Conservation (phyloP, 352 stramenopile genomes). For the Globisporangium yorkense region DNA sequence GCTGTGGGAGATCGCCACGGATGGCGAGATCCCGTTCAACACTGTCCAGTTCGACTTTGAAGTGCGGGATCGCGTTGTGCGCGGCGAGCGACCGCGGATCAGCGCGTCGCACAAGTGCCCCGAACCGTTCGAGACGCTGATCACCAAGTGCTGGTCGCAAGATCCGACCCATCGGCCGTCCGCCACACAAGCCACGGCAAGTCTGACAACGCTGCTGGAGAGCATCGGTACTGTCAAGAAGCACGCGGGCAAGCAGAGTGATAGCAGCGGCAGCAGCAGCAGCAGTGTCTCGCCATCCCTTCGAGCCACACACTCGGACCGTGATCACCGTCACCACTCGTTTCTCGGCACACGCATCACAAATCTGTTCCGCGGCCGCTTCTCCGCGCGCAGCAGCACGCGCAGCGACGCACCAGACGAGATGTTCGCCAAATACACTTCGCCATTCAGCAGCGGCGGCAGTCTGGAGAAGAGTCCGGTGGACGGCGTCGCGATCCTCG, state of each 20-base stretch:
- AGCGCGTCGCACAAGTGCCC: constrained; percentile 28
- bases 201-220: constrained; percentile 51
- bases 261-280: constrained; percentile 29
- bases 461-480: constrained; percentile 9
- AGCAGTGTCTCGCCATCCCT: constrained; percentile 62
- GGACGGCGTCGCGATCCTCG: constrained; percentile 21
- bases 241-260: neutral
- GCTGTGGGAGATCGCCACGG: constrained; percentile 66
- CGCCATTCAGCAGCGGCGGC: constrained; percentile 24
- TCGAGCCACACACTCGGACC: constrained; percentile 25
- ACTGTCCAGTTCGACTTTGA: constrained; percentile 65
- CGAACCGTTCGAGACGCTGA: constrained; percentile 49
- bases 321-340: constrained; percentile 28
- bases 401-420: constrained; percentile 18
- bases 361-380: constrained; percentile 54
- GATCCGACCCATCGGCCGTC: constrained; percentile 39
- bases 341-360: constrained; percentile 46
- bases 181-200: constrained; percentile 38
- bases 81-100: constrained; percentile 47
- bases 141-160: constrained; percentile 62
- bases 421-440: constrained; percentile 44
- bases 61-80: constrained; percentile 49
- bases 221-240: constrained; percentile 20
- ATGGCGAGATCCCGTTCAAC: constrained; percentile 54
- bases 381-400: constrained; percentile 32